phyloP scores from a whole-genome alignment of 495 filamentous ascomycete species.

The Xylaria intraflava region DNA sequence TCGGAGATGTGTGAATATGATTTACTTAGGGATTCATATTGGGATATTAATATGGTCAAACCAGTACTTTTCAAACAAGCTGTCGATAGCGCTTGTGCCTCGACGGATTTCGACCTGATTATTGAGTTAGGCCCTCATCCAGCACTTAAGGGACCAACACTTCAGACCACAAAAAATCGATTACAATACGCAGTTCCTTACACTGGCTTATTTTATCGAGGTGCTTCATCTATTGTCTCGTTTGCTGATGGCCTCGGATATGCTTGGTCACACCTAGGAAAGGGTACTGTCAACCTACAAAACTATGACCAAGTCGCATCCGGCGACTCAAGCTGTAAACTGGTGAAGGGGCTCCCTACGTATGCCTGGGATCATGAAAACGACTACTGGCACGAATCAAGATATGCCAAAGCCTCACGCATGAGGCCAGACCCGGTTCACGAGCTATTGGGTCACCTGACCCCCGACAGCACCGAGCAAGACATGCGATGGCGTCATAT shows the following conservation, averaged over 20 bases:
- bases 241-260: no score
- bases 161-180: slow-evolving; percentile 19
- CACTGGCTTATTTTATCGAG: no score
- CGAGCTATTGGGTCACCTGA: neutral
- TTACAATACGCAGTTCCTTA: no score
- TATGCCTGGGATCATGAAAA: neutral
- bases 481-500: neutral
- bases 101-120: slow-evolving; percentile 3
- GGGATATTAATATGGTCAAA: no score
- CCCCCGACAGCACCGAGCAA: neutral
- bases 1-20: no score
- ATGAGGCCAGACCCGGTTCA: neutral
- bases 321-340: neutral
- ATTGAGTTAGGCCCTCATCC: slow-evolving; percentile 48
- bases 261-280: no score
- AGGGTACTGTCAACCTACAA: neutral
- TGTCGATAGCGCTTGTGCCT: no score
- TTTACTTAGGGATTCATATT: no score
- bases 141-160: slow-evolving; percentile 35
- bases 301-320: neutral
- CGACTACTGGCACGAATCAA: neutral
- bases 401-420: neutral
- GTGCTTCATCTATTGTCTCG: no score
- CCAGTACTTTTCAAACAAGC: no score
- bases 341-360: neutral